Evolutionary conservation across 2,329 filamentous ascomycete genomes (phyloP).

Genomic region (Venturiaceae sp.): DNA sequence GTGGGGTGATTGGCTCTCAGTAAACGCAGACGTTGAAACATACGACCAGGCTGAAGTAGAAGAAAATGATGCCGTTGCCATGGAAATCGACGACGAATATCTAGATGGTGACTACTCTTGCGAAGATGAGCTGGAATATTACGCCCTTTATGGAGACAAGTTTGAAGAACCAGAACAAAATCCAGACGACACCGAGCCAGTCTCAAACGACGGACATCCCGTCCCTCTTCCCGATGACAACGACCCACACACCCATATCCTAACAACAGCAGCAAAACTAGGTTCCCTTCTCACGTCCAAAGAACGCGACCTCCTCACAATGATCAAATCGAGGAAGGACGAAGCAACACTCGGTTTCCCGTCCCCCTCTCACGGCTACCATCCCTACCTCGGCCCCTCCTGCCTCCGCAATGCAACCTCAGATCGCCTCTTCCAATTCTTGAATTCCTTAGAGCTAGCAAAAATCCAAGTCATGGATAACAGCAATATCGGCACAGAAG

Average conservation of each 20-base stretch:
- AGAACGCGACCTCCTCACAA: not conserved
- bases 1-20: not conserved
- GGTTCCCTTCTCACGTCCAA: not conserved
- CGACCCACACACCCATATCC: not conserved
- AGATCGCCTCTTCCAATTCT: not conserved
- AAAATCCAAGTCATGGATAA: not conserved
- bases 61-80: not conserved
- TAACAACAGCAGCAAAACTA: not conserved
- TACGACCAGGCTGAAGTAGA: not conserved
- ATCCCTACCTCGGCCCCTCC: not conserved
- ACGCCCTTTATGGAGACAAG: not conserved
- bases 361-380: not conserved
- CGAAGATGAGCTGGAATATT: not conserved
- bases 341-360: not conserved
- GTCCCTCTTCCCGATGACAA: not conserved
- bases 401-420: not conserved
- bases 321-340: not conserved
- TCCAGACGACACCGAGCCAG: not conserved
- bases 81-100: not conserved
- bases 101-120: not conserved
- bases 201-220: not conserved
- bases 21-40: not conserved
- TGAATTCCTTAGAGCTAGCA: not conserved
- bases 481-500: not conserved
- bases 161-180: not conserved